Percentiles rank a stretch among this genome's conserved stretches.
phyloP scores from a whole-genome alignment of 768 basidiomycete species.

The Tylopilus balloui region DNA sequence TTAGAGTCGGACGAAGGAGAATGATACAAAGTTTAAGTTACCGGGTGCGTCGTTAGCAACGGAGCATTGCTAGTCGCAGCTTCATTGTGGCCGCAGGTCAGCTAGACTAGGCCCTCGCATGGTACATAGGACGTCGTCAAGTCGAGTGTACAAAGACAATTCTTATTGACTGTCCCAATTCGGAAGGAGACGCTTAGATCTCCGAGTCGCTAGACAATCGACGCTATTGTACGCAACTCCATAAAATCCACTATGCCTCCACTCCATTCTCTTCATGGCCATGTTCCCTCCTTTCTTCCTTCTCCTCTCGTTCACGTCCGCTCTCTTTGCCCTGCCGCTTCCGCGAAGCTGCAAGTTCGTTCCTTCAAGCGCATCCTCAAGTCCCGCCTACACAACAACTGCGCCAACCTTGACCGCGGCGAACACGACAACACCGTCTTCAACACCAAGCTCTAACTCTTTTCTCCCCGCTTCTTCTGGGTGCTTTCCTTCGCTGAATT shows the following conservation, averaged over 20 bases:
- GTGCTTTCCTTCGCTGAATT: constrained; percentile 42
- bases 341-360: constrained; percentile 9
- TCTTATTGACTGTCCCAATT: no score
- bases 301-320: constrained; percentile 6
- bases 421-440: not conserved
- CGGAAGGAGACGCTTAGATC: no score
- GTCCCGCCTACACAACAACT: not conserved
- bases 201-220: no score
- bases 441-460: not conserved
- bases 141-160: no score
- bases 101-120: no score
- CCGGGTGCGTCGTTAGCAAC: no score
- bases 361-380: not conserved
- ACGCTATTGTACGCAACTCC: not conserved
- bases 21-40: no score
- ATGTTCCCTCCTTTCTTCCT: constrained; percentile 11
- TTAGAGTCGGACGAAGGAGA: no score
- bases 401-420: not conserved
- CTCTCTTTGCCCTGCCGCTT: constrained; percentile 14
- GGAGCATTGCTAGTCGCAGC: no score
- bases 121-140: no score
- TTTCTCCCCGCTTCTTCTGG: not conserved
- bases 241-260: constrained; percentile 8
- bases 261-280: not conserved
- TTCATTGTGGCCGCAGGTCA: no score